phyloP scores from a whole-genome alignment of 805 yeast genomes.

The Cyberlindnera xishuangbannaensis region DNA sequence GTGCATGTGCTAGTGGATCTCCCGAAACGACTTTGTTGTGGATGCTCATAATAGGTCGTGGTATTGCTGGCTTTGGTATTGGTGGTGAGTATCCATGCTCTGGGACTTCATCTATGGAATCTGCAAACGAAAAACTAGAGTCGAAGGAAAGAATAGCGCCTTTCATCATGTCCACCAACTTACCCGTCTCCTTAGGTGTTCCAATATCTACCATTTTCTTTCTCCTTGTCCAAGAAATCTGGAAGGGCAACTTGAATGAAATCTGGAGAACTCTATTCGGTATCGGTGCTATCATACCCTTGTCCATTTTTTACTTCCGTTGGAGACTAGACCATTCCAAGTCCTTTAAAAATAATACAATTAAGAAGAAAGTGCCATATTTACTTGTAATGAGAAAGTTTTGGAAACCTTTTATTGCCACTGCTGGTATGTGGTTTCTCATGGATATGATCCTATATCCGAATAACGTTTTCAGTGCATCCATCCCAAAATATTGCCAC shows the following conservation, averaged over 20 bases:
- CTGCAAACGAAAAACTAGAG: slow-evolving; percentile 39
- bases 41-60: slow-evolving; percentile 50
- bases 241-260: slow-evolving; percentile 30
- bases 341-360: slow-evolving; percentile 39
- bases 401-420: slow-evolving; percentile 45
- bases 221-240: slow-evolving; percentile 38
- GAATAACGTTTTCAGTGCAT: slow-evolving; percentile 50
- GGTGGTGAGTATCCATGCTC: slow-evolving; percentile 68
- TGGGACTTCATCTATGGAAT: slow-evolving; percentile 57
- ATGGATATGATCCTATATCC: slow-evolving; percentile 64
- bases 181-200: slow-evolving; percentile 43
- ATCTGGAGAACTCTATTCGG: slow-evolving; percentile 46
- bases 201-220: slow-evolving; percentile 42
- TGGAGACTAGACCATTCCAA: slow-evolving; percentile 32
- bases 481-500: slow-evolving; percentile 41
- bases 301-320: slow-evolving; percentile 11
- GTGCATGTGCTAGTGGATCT: slow-evolving; percentile 54
- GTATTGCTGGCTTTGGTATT: slow-evolving; percentile 55
- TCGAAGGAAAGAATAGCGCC: slow-evolving; percentile 37
- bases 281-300: slow-evolving; percentile 37
- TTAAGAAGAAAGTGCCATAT: slow-evolving; percentile 17
- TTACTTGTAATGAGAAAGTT: slow-evolving; percentile 24
- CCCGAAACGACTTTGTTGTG: slow-evolving; percentile 40
- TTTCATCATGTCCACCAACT: slow-evolving; percentile 38
- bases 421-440: slow-evolving; percentile 55